phyloP scores from a whole-genome alignment of 352 stramenopile species.

The Globisporangium parvum region DNA sequence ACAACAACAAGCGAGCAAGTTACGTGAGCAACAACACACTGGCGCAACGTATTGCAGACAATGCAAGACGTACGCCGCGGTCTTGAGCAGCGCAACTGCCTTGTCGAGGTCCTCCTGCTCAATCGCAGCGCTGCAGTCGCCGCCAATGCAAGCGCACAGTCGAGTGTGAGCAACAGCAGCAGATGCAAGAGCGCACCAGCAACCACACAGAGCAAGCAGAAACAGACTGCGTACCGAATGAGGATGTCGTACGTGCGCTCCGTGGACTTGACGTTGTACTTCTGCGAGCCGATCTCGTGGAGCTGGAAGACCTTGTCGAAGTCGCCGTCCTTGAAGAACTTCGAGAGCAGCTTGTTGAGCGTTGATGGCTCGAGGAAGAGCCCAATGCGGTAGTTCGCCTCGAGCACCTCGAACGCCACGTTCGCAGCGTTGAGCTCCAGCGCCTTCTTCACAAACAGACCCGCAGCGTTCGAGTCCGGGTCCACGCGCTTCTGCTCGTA shows the following conservation, averaged over 20 bases:
- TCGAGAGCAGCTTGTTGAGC: slow-evolving; percentile 80
- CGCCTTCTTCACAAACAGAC: slow-evolving; percentile 80
- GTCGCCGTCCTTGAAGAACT: slow-evolving; percentile 75
- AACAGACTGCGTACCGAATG: slow-evolving; percentile 37
- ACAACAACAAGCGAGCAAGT: background rate
- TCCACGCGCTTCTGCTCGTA: slow-evolving; percentile 84
- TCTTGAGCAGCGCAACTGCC: slow-evolving; percentile 65
- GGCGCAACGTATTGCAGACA: slow-evolving; percentile 1
- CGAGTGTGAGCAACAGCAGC: background rate
- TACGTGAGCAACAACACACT: background rate
- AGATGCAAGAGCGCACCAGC: too few relatives aligned
- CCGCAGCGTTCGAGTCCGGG: slow-evolving; percentile 65
- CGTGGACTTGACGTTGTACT: slow-evolving; percentile 82
- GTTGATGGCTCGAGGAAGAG: slow-evolving; percentile 75
- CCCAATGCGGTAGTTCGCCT: slow-evolving; percentile 78
- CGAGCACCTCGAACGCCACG: slow-evolving; percentile 71
- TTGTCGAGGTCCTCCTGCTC: slow-evolving; percentile 71
- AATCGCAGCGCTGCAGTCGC: slow-evolving; percentile 42
- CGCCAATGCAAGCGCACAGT: background rate
- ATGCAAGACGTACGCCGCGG: slow-evolving; percentile 49
- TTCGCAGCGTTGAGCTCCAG: slow-evolving; percentile 67
- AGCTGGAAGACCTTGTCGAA: slow-evolving; percentile 77
- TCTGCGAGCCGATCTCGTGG: slow-evolving; percentile 66
- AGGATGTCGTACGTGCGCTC: slow-evolving; percentile 83
- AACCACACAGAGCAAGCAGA: background rate